A percentile compares a stretch with the other conserved stretches of the same genome.
Conservation (phyloP, 257 asterid genomes). For the Solanum chilense region DNA sequence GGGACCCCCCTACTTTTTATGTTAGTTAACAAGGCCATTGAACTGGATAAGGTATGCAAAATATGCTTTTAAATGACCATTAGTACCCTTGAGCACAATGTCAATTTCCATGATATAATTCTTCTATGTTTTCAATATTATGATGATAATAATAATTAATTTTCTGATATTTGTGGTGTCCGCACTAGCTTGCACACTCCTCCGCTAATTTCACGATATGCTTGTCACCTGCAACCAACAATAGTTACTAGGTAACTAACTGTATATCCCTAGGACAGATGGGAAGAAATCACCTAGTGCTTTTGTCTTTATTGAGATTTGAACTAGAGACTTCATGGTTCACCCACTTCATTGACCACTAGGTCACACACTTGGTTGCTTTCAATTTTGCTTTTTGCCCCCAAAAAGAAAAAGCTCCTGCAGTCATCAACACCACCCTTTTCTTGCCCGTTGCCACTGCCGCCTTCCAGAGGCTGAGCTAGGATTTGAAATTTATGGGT, state of each 20-base stretch:
- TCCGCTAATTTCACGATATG: neutral
- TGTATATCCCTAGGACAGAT: neutral
- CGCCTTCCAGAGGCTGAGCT: neutral
- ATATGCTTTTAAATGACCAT: neutral
- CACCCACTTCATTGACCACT: neutral
- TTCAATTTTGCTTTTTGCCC: neutral
- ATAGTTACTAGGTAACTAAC: neutral
- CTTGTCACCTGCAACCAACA: neutral
- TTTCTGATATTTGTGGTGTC: neutral
- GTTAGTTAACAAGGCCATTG: neutral
- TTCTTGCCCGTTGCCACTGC: neutral
- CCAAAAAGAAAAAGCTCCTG: neutral
- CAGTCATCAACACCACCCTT: neutral
- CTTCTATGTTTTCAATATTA: neutral
- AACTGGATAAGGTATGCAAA: neutral
- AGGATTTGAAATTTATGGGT: neutral
- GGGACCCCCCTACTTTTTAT: neutral
- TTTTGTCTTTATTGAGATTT: neutral
- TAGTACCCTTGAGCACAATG: neutral
- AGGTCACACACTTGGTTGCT: neutral
- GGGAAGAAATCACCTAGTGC: neutral
- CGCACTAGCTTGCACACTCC: neutral
- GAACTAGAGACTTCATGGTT: neutral
- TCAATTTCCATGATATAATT: neutral
- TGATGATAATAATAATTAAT: too few relatives aligned